These are phyloP conservation scores for Aspergillus panamensis DNA, from an alignment of 495 filamentous ascomycete species.

Conservation along the genomic window DNA sequence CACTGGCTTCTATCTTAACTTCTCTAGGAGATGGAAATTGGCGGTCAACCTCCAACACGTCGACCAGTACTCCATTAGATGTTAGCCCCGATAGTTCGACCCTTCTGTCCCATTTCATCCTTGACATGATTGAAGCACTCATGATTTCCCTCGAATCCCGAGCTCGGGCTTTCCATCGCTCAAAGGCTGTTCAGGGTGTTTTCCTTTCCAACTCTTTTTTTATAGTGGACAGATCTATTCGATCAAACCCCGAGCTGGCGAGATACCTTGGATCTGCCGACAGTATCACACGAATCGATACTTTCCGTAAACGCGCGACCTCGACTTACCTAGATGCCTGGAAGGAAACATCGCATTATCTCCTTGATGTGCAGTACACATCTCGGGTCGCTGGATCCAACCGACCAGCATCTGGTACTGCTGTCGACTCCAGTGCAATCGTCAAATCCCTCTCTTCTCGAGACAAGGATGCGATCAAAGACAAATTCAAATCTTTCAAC, in stretches of 20 bases:
- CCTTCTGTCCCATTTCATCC: constrained; percentile 82
- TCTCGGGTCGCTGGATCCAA: constrained; percentile 50
- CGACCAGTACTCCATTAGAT: constrained; percentile 73
- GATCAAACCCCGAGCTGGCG: constrained; percentile 67
- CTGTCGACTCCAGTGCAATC: constrained; percentile 72
- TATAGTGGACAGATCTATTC: constrained; percentile 81
- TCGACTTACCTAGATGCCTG: constrained; percentile 82
- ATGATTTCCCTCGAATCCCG: constrained; percentile 75
- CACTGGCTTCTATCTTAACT: constrained; percentile 83
- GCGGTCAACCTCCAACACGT: constrained; percentile 53
- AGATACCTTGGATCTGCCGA: constrained; percentile 64
- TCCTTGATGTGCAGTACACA: constrained; percentile 92
- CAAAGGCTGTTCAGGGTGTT: constrained; percentile 75
- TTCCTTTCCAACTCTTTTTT: constrained; percentile 88
- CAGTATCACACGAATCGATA: constrained; percentile 63
- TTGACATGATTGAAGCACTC: constrained; percentile 79
- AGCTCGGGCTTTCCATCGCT: constrained; percentile 67
- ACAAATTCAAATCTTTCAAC: constrained; percentile 94
- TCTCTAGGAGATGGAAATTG: constrained; percentile 93
- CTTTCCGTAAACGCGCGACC: constrained; percentile 81
- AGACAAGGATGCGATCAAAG: constrained; percentile 93
- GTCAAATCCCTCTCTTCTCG: constrained; percentile 78
- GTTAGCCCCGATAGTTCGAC: constrained; percentile 85
- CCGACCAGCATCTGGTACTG: constrained; percentile 65
- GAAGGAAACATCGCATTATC: constrained; percentile 77